phyloP scores from a whole-genome alignment of 305 asterid genomes.

The Plantago lanceolata region DNA sequence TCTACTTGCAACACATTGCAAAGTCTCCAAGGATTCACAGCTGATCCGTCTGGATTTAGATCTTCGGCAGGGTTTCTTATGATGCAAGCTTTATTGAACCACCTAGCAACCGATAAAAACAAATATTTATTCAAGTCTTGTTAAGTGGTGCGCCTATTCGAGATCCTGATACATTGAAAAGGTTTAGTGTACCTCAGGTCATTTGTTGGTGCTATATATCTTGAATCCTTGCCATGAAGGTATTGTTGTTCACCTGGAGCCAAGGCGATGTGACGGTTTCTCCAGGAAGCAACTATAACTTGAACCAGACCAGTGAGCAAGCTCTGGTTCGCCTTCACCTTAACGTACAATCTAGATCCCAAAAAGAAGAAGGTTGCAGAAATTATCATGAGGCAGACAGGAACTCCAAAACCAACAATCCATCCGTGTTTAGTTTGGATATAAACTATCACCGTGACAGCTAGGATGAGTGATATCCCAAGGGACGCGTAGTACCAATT shows the following conservation, averaged over 20 bases:
- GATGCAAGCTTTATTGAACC: conserved; percentile 58
- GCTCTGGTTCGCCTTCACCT: conserved; percentile 46
- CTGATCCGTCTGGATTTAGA: conserved; percentile 40
- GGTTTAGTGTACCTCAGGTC: conserved; percentile 35
- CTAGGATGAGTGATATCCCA: conserved; percentile 45
- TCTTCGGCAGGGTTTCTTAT: conserved; percentile 37
- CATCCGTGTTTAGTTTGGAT: conserved; percentile 51
- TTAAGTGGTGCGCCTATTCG: background rate
- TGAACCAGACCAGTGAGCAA: conserved; percentile 50
- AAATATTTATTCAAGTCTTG: background rate
- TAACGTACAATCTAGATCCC: conserved; percentile 49
- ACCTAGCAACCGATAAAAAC: conserved; percentile 26
- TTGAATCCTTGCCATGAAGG: conserved; percentile 25
- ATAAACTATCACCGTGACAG: conserved; percentile 50
- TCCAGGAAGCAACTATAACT: conserved; percentile 45
- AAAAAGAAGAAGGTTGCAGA: conserved; percentile 42
- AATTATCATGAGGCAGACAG: conserved; percentile 47
- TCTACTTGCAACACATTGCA: conserved; percentile 66
- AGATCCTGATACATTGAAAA: background rate
- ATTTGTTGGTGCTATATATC: conserved; percentile 35
- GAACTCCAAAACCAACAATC: conserved; percentile 64
- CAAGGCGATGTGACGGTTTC: conserved; percentile 34
- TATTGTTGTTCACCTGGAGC: conserved; percentile 23
- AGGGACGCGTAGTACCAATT: conserved; percentile 68
- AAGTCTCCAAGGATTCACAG: conserved; percentile 46